Evolutionary conservation across 2,329 filamentous ascomycete species (phyloP).

Genomic region (Colletotrichum nymphaeae): DNA sequence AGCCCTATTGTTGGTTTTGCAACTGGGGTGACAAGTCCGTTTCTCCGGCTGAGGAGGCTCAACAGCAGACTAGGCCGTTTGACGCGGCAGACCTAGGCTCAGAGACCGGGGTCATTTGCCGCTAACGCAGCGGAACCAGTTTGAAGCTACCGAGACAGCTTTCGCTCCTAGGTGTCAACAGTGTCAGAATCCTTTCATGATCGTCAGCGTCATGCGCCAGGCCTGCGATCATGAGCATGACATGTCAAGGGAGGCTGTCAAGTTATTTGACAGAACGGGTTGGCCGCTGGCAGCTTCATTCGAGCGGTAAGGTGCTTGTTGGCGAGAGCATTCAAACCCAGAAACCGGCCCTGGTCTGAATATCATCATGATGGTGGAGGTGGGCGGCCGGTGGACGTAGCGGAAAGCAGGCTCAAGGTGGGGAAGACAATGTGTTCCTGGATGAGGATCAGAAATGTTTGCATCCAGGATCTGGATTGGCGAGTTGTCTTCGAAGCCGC

Average conservation of each 20-base stretch:
- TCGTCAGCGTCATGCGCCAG: background rate
- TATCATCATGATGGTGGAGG: background rate
- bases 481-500: conserved; percentile 17
- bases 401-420: conserved; percentile 18
- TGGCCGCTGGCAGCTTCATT: background rate
- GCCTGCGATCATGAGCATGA: background rate
- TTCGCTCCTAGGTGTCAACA: background rate
- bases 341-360: background rate
- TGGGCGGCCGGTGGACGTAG: background rate
- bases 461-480: conserved; percentile 1
- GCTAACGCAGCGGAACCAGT: background rate
- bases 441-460: conserved; percentile 20
- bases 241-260: background rate
- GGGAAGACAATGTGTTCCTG: conserved; percentile 25
- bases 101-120: background rate
- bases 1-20: conserved; percentile 22
- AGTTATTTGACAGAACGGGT: background rate
- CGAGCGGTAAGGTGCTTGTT: background rate
- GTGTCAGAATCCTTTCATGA: conserved; percentile 6
- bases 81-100: background rate
- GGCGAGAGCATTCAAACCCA: background rate
- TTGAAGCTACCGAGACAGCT: conserved; percentile 21
- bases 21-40: background rate
- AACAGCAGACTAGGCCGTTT: conserved; percentile 12
- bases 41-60: conserved; percentile 25